A percentile compares a stretch with the other conserved stretches of the same genome.
phyloP scores from a whole-genome alignment of 2,329 filamentous ascomycete species.

The Neonectria neomacrospora region DNA sequence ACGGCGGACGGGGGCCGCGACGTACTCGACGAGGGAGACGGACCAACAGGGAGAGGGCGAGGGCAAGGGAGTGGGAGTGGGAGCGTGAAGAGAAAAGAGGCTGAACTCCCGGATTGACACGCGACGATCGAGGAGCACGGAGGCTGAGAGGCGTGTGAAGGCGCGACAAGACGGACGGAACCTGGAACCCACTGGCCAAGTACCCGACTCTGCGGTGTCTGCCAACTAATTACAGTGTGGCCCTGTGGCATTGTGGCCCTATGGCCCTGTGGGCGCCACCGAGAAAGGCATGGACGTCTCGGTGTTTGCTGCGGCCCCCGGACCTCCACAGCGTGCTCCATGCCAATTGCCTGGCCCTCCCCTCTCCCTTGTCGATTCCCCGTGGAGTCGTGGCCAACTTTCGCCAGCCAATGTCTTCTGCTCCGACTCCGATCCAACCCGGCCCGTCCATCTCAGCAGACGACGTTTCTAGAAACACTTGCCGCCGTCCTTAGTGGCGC shows the following conservation, averaged over 20 bases:
- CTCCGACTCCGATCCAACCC: no score
- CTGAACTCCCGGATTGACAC: constrained; percentile 12
- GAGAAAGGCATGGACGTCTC: background rate
- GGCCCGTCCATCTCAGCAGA: background rate
- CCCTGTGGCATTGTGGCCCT: no score
- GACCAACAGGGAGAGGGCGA: constrained; percentile 22
- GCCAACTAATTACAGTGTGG: no score
- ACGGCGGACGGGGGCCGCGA: no score
- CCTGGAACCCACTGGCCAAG: no score
- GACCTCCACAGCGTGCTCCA: background rate
- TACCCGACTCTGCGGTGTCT: background rate
- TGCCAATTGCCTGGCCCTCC: background rate
- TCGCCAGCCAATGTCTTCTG: no score
- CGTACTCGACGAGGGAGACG: constrained; percentile 1
- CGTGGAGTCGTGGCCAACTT: no score
- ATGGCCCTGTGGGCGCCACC: background rate
- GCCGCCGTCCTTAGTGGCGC: background rate
- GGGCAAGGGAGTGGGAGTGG: constrained; percentile 9
- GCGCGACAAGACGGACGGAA: background rate
- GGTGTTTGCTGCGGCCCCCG: background rate
- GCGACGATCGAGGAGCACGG: constrained; percentile 6
- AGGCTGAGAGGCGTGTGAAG: constrained; percentile 7
- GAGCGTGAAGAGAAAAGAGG: constrained; percentile 15
- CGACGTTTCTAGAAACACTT: background rate
- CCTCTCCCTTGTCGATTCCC: no score